Conservation (phyloP, 306 rosid species). For the Hippophae tibetana region DNA sequence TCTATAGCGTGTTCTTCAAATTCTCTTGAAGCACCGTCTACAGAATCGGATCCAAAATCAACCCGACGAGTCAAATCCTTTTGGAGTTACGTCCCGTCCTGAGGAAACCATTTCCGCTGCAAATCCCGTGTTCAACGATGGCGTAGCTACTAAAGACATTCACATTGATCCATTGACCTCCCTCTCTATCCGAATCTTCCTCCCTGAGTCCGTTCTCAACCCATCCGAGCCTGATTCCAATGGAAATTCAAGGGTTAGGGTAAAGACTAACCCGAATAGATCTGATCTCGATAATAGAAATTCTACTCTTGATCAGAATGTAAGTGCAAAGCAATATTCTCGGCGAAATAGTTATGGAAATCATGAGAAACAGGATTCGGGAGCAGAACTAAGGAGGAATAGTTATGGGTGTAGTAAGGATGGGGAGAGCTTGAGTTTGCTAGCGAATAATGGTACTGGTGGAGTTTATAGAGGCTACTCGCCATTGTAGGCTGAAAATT, state of each 20-base stretch:
- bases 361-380: no score
- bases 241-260: no score
- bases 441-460: conserved; percentile 10
- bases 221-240: conserved; percentile 28
- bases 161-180: conserved; percentile 71
- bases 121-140: conserved; percentile 69
- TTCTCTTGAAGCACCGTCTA: conserved; percentile 57
- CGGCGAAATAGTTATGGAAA: no score
- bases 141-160: conserved; percentile 82
- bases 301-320: no score
- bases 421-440: background rate
- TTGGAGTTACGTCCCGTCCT: conserved; percentile 69
- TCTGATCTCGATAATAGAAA: no score
- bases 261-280: no score
- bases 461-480: conserved; percentile 56
- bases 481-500: conserved; percentile 21
- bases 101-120: conserved; percentile 47
- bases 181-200: conserved; percentile 71
- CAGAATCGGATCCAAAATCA: conserved; percentile 27
- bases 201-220: conserved; percentile 60
- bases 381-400: no score
- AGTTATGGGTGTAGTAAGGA: no score
- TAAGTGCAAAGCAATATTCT: no score
- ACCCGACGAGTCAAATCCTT: conserved; percentile 19
- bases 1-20: conserved; percentile 84